Base-by-base conservation (phyloP, 2,329 filamentous ascomycete species). In the Apiospora phragmitis region DNA sequence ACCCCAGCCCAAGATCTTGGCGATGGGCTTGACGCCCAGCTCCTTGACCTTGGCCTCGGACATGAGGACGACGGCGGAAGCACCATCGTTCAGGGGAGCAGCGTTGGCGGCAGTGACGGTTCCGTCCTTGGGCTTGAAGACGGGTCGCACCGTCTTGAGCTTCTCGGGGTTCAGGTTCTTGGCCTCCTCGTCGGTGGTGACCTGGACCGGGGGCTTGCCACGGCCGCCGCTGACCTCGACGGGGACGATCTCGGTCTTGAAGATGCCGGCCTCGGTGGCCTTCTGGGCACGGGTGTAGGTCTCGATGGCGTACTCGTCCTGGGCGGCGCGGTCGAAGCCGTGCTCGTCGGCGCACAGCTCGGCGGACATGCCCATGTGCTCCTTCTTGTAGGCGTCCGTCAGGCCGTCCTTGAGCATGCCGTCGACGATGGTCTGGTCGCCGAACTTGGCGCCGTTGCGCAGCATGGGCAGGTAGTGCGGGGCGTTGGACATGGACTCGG, bases 401-500 rank as follows among this genome's bases (percentile, higher is more conserved):
- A 99, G 88, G 75, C 96, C 96, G 80, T 99, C 96, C 87, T 95
- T 95, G 79, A 98, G 89, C 75, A 99, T 91, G 76, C 94, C 95
- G 80, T 99, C 96, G 69, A 98, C 88, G 75, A 99, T 87, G 69
- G 87, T 90, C 85, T 95, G 92, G 85, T 98, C 90, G 78, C 96
- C 96, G 83, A 97, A 99, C 86, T 98, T 98, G 83, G 93, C 91
- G 76, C 96, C 96, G 75, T 84, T 92, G 82, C 96, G 93, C 77
- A 97, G 87, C 82, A 87, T 93, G 74, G 94, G 93, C 69, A 98
- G 92, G 87, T 99, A 99, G 87, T 99, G 95, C 68, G 96, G 96
- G 69, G 92, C 88, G 86, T 98, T 98, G 80, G 95, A 97, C 96
- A 99, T 99, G 87, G 94, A 97, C 87, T 99, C 96, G 76, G 95